Conservation (phyloP, 768 basidiomycete genomes). For the Pleurotus djamor region DNA sequence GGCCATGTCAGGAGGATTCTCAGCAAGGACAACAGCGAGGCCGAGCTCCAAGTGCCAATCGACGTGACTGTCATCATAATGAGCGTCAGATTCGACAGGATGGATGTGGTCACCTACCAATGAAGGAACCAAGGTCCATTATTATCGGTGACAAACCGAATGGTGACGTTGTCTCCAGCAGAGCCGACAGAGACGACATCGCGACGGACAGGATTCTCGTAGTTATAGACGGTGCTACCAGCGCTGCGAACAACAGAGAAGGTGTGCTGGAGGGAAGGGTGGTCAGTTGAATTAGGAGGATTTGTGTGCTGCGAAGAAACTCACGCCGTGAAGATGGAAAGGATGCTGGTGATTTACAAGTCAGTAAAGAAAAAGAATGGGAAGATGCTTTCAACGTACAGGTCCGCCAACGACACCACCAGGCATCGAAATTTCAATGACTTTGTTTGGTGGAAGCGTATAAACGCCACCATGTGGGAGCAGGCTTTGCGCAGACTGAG, state of each 20-base stretch:
- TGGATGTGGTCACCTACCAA: slow-evolving; percentile 14
- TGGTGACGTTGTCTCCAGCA: slow-evolving; percentile 27
- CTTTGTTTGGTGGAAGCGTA: slow-evolving; percentile 38
- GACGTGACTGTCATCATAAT: slow-evolving; percentile 21
- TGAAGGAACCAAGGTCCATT: slow-evolving; percentile 30
- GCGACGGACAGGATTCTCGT: slow-evolving; percentile 45
- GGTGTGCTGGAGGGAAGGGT: slow-evolving; percentile 19
- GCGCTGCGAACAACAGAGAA: slow-evolving; percentile 37
- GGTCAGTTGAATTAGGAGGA: no score
- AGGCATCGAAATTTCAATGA: slow-evolving; percentile 45
- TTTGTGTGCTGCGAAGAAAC: slow-evolving; percentile 1
- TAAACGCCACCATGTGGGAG: slow-evolving; percentile 39
- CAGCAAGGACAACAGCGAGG: slow-evolving; percentile 35
- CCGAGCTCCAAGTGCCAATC: slow-evolving; percentile 38
- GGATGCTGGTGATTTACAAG: slow-evolving; percentile 16
- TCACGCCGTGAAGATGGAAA: slow-evolving; percentile 29
- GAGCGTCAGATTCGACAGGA: neutral
- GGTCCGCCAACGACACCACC: slow-evolving; percentile 30
- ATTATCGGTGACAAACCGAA: slow-evolving; percentile 40
- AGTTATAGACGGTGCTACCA: slow-evolving; percentile 29
- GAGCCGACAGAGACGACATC: slow-evolving; percentile 46
- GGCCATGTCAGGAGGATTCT: slow-evolving; percentile 21
- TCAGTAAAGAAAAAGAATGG: no score
- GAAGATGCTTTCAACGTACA: slow-evolving; percentile 10
- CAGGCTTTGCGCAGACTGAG: slow-evolving; percentile 34